These are phyloP conservation scores for Trichoderma atroviride DNA, from an alignment of 2,329 filamentous ascomycete species.

Conservation along the genomic window DNA sequence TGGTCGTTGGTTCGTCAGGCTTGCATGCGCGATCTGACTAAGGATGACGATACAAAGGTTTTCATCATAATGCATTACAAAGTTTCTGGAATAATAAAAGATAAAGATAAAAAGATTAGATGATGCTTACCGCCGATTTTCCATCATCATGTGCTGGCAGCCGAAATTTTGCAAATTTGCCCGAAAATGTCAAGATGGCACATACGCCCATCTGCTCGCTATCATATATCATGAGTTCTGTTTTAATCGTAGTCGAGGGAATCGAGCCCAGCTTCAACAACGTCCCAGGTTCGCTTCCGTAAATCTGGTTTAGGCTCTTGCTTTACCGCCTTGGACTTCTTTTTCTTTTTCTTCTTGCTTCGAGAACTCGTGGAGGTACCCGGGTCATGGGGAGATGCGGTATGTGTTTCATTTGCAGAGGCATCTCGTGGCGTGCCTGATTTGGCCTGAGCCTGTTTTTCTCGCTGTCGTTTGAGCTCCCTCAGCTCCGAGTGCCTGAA, in stretches of 20 bases:
- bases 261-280: conserved; percentile 63
- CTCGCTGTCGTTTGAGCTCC: conserved; percentile 60
- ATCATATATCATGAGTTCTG: background rate
- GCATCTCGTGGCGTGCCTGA: background rate
- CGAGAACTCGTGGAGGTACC: conserved; percentile 27
- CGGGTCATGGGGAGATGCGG: background rate
- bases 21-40: conserved; percentile 67
- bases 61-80: conserved; percentile 68
- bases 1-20: conserved; percentile 39
- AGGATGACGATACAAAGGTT: conserved; percentile 92
- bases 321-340: conserved; percentile 43
- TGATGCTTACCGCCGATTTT: background rate
- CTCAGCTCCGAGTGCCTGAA: conserved; percentile 90
- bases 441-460: conserved; percentile 35
- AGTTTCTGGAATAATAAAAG: background rate
- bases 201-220: background rate
- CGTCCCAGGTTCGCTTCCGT: conserved; percentile 68
- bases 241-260: conserved; percentile 62
- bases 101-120: background rate
- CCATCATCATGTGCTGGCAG: no score
- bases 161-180: background rate
- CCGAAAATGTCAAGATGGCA: background rate
- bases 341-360: conserved; percentile 41
- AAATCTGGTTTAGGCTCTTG: conserved; percentile 61
- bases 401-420: conserved; percentile 28